Percentiles rank a stretch among this genome's conserved stretches.
These are phyloP conservation scores for Septoria linicola DNA, from an alignment of 2,329 filamentous ascomycete genomes.

Conservation along the genomic window DNA sequence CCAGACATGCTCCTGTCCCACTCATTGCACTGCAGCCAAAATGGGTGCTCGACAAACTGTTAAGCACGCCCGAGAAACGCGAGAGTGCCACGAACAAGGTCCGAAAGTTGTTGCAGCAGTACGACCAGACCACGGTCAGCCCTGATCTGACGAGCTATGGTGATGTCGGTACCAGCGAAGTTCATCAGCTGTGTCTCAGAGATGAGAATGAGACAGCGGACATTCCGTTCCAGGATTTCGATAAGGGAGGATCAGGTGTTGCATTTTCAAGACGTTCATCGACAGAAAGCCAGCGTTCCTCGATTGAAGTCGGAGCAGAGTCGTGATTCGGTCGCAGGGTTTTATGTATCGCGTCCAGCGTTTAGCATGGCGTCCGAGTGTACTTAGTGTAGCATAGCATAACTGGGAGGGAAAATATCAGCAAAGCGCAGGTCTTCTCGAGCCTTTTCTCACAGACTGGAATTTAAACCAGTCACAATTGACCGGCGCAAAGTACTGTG, in stretches of 20 bases:
- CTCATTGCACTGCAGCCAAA: slow-evolving; percentile 25
- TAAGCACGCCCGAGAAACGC: slow-evolving; percentile 24
- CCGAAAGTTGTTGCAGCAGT: slow-evolving; percentile 23
- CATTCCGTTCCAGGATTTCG: slow-evolving; percentile 25
- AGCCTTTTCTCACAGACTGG: too few species aligned
- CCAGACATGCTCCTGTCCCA: slow-evolving; percentile 24
- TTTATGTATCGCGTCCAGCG: too few species aligned
- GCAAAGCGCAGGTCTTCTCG: too few species aligned
- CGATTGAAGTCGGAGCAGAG: not conserved
- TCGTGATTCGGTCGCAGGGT: too few species aligned
- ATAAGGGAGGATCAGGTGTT: slow-evolving; percentile 19
- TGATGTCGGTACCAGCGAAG: slow-evolving; percentile 20
- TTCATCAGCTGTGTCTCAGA: slow-evolving; percentile 23
- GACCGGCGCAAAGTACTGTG: too few species aligned
- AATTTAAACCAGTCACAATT: too few species aligned
- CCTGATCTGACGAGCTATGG: slow-evolving; percentile 24
- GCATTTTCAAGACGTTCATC: slow-evolving; percentile 14
- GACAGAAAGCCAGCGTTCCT: slow-evolving; percentile 6
- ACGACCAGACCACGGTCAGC: slow-evolving; percentile 25
- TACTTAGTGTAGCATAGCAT: too few species aligned
- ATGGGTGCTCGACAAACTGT: slow-evolving; percentile 26
- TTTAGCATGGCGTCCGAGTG: too few species aligned
- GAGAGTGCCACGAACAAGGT: slow-evolving; percentile 23
- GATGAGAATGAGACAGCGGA: slow-evolving; percentile 24
- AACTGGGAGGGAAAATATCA: too few species aligned